These are phyloP conservation scores for Aspergillus sparsus DNA, from an alignment of 495 filamentous ascomycete genomes.

Conservation along the genomic window DNA sequence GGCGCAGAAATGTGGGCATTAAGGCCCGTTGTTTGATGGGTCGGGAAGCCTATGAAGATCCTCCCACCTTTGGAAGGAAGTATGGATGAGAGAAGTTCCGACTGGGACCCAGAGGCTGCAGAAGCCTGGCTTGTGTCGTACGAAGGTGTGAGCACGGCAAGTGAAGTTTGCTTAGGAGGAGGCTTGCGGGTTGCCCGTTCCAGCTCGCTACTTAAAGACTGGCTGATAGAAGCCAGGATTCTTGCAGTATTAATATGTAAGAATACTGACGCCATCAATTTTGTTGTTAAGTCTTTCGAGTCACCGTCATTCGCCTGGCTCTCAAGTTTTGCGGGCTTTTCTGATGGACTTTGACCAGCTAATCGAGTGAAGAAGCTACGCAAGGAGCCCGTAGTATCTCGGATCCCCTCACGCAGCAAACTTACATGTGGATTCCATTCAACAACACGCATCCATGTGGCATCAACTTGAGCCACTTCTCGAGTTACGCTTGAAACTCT, in stretches of 20 bases:
- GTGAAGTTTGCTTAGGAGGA: constrained; percentile 79
- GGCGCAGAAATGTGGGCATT: constrained; percentile 98
- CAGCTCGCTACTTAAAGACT: constrained; percentile 75
- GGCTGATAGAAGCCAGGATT: constrained; percentile 68
- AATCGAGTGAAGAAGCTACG: constrained; percentile 80
- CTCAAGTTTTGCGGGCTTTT: constrained; percentile 34
- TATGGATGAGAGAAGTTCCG: constrained; percentile 86
- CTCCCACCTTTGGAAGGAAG: constrained; percentile 83
- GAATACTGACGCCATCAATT: constrained; percentile 75
- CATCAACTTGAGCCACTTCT: constrained; percentile 87
- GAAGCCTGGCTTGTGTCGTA: constrained; percentile 78
- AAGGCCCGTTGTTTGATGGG: constrained; percentile 91
- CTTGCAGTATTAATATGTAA: constrained; percentile 82
- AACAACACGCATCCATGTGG: constrained; percentile 83
- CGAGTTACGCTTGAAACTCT: constrained; percentile 69
- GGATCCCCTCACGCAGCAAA: constrained; percentile 40
- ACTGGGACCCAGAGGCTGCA: constrained; percentile 56
- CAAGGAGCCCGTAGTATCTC: constrained; percentile 58
- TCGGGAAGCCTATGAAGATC: constrained; percentile 97
- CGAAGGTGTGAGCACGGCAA: constrained; percentile 86
- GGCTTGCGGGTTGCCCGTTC: constrained; percentile 97
- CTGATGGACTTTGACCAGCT: constrained; percentile 46
- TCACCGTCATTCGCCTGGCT: constrained; percentile 35
- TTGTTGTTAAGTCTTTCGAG: constrained; percentile 62
- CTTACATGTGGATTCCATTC: constrained; percentile 71